These are phyloP conservation scores for Backusella circina DNA, from an alignment of 192 early-diverging fungal genomes.

Conservation along the genomic window DNA sequence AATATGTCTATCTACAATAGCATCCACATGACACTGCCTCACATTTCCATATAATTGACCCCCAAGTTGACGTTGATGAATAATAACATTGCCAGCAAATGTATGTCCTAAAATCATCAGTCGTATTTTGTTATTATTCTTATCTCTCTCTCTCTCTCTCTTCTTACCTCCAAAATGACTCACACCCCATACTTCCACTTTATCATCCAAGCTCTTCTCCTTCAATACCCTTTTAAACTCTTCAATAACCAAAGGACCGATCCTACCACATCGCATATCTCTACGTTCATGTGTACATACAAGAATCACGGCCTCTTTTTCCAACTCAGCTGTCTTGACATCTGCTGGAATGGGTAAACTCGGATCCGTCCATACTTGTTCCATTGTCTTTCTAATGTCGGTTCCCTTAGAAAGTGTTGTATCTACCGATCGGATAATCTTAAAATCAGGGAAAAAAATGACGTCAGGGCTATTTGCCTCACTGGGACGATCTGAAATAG, in stretches of 20 bases:
- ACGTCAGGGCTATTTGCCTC: conserved; percentile 11
- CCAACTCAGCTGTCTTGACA: not conserved
- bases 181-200: conserved; percentile 45
- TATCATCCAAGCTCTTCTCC: conserved; percentile 16
- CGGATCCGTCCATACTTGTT: conserved; percentile 11
- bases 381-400: not conserved
- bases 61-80: conserved; percentile 24
- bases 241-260: conserved; percentile 56
- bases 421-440: conserved; percentile 8
- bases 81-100: conserved; percentile 66
- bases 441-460: conserved; percentile 32
- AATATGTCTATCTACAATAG: conserved; percentile 33
- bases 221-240: conserved; percentile 39
- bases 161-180: conserved; percentile 53
- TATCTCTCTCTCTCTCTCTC: not conserved
- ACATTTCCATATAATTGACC: conserved; percentile 42
- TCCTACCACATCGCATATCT: conserved; percentile 62
- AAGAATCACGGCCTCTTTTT: conserved; percentile 37
- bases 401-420: not conserved
- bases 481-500: conserved; percentile 6
- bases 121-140: not conserved
- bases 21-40: conserved; percentile 32
- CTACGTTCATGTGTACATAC: conserved; percentile 61
- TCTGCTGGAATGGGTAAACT: not conserved
- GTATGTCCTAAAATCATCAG: conserved; percentile 51